phyloP scores from a whole-genome alignment of 208 protist genomes.

The Vickermania spadyakhi region DNA sequence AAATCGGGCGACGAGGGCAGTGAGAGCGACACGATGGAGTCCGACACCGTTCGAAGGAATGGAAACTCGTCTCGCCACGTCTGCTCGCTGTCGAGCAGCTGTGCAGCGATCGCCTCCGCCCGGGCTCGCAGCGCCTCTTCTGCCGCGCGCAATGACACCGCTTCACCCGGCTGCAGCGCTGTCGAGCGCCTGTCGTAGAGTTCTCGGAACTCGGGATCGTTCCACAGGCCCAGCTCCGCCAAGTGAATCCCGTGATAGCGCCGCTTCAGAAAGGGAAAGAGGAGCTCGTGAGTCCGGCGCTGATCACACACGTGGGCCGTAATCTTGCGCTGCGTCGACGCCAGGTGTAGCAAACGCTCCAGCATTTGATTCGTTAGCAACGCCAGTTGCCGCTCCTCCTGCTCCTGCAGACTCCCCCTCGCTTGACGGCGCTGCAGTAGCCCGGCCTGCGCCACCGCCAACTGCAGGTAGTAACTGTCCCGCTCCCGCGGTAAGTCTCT shows the following conservation, averaged over 20 bases:
- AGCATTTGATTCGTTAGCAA: slow-evolving; percentile 13
- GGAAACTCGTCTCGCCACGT: neutral
- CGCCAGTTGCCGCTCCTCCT: neutral
- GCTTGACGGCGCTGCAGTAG: neutral
- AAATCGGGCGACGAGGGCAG: too few relatives aligned
- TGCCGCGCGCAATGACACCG: neutral
- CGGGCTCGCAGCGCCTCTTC: neutral
- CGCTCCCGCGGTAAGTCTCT: neutral
- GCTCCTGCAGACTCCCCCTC: neutral
- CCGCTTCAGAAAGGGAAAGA: slow-evolving; percentile 30
- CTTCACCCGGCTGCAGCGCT: neutral
- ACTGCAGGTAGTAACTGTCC: neutral
- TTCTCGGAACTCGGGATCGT: slow-evolving; percentile 15
- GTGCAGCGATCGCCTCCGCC: neutral
- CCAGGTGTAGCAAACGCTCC: slow-evolving; percentile 28
- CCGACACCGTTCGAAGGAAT: neutral
- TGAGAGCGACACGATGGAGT: neutral
- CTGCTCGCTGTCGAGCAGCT: neutral
- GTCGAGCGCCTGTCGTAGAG: neutral
- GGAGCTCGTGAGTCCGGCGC: slow-evolving; percentile 24
- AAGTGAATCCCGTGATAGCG: slow-evolving; percentile 39
- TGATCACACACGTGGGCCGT: slow-evolving; percentile 15
- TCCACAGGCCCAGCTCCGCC: slow-evolving; percentile 21
- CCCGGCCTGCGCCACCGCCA: neutral
- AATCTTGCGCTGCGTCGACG: slow-evolving; percentile 25